A percentile compares a stretch with the other conserved stretches of the same genome.
Evolutionary conservation across 257 asterid species (phyloP).

Genomic region (Plantago elongata): DNA sequence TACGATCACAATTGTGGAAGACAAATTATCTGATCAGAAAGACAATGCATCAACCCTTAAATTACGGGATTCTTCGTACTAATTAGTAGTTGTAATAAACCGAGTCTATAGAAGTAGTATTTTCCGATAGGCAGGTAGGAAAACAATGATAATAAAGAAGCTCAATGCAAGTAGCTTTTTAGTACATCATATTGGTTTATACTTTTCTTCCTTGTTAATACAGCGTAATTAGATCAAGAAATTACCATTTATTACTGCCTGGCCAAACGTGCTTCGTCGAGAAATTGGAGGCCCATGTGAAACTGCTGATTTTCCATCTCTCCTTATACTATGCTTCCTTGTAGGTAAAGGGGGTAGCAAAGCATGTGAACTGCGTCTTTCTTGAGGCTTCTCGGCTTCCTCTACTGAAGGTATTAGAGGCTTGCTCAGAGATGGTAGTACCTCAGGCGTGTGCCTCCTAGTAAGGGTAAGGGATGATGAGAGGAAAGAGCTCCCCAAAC

Average conservation of each 20-base stretch:
- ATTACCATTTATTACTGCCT: constrained; percentile 79
- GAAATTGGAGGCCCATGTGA: constrained; percentile 57
- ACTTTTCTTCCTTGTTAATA: neutral
- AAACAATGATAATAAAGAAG: too few species aligned
- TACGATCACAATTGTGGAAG: neutral
- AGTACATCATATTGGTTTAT: neutral
- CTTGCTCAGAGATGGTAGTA: constrained; percentile 60
- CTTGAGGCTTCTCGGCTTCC: constrained; percentile 37
- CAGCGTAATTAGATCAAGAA: neutral
- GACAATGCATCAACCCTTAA: too few species aligned
- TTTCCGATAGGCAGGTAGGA: too few species aligned
- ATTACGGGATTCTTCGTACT: too few species aligned
- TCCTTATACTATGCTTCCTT: constrained; percentile 45
- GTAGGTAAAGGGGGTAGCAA: constrained; percentile 59
- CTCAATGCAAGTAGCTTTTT: too few species aligned
- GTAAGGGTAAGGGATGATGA: constrained; percentile 58
- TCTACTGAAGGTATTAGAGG: constrained; percentile 59
- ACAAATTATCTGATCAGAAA: too few species aligned
- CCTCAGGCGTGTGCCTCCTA: constrained; percentile 78
- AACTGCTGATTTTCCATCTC: constrained; percentile 49
- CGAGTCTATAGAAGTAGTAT: too few species aligned
- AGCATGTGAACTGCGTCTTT: constrained; percentile 57
- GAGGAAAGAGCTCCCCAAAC: constrained; percentile 72
- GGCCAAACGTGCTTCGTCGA: constrained; percentile 67
- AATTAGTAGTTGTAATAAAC: too few species aligned